Conservation (phyloP, 2,329 filamentous ascomycete species). For the Neurospora crassa region DNA sequence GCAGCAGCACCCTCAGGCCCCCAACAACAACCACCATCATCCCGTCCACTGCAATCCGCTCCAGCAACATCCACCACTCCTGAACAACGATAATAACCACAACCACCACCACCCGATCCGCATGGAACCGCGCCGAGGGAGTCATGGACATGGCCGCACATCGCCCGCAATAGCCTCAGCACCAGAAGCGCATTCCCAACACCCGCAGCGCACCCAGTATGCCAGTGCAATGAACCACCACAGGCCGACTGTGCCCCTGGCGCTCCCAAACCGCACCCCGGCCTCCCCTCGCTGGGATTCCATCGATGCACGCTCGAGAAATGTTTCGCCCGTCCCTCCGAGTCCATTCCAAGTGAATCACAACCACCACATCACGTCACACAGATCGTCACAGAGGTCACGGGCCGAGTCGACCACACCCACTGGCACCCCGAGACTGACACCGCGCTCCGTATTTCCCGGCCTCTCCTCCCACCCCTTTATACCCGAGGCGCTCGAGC, state of each 20-base stretch:
- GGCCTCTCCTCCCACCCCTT: constrained; percentile 25
- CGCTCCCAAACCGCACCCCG: constrained; percentile 7
- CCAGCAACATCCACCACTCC: not conserved
- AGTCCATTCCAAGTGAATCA: constrained; percentile 10
- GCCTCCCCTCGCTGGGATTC: constrained; percentile 39
- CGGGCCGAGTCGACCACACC: constrained; percentile 14
- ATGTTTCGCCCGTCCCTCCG: constrained; percentile 17
- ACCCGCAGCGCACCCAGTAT: not conserved
- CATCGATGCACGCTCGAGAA: constrained; percentile 18
- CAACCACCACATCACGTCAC: constrained; percentile 8
- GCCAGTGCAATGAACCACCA: constrained; percentile 10
- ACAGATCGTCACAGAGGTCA: constrained; percentile 10
- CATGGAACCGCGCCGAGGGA: not conserved
- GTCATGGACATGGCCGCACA: not conserved
- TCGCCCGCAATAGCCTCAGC: not conserved
- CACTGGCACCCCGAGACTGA: constrained; percentile 10
- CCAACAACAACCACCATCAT: constrained; percentile 6
- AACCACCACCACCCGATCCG: constrained; percentile 4
- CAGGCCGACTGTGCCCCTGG: constrained; percentile 8
- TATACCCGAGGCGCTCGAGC: constrained; percentile 19
- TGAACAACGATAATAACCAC: constrained; percentile 4
- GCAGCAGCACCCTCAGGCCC: not conserved
- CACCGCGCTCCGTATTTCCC: constrained; percentile 21
- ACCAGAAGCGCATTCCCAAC: constrained; percentile 5
- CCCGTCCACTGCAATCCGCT: constrained; percentile 7